phyloP scores from a whole-genome alignment of 2,329 filamentous ascomycete species.

The Berkeleyomyces rouxiae region DNA sequence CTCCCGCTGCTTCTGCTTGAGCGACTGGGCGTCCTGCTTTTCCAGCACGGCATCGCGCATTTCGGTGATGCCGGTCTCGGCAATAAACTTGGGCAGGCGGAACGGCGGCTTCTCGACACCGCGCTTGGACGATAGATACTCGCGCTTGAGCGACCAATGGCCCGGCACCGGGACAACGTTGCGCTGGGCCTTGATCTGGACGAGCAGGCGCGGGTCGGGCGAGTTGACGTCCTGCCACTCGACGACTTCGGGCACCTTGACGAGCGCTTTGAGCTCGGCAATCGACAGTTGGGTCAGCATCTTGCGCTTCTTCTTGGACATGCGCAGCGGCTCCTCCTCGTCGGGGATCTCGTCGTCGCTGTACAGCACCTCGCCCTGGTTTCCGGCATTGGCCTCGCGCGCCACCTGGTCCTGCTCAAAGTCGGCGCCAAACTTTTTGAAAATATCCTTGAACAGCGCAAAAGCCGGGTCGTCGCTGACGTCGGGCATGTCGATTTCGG shows the following conservation, averaged over 20 bases:
- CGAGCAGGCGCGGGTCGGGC: constrained; percentile 70
- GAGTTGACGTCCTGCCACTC: constrained; percentile 96
- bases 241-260: constrained; percentile 80
- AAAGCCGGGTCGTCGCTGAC: constrained; percentile 56
- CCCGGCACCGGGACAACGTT: constrained; percentile 89
- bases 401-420: constrained; percentile 45
- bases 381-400: constrained; percentile 48
- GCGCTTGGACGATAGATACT: constrained; percentile 91
- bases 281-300: constrained; percentile 82
- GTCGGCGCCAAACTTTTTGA: constrained; percentile 58
- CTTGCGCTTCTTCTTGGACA: constrained; percentile 94
- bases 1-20: constrained; percentile 93
- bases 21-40: constrained; percentile 77
- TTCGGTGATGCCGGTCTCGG: constrained; percentile 91
- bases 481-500: constrained; percentile 24
- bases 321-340: constrained; percentile 47
- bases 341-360: constrained; percentile 75
- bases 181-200: constrained; percentile 86
- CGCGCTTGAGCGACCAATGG: constrained; percentile 92
- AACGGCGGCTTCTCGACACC: constrained; percentile 94
- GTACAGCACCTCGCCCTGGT: constrained; percentile 74
- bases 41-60: constrained; percentile 95
- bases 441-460: constrained; percentile 67
- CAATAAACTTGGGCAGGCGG: constrained; percentile 85
- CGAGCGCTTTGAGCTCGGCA: constrained; percentile 84